Conservation (phyloP, 306 rosid species). For the Inga leiocalycina region DNA sequence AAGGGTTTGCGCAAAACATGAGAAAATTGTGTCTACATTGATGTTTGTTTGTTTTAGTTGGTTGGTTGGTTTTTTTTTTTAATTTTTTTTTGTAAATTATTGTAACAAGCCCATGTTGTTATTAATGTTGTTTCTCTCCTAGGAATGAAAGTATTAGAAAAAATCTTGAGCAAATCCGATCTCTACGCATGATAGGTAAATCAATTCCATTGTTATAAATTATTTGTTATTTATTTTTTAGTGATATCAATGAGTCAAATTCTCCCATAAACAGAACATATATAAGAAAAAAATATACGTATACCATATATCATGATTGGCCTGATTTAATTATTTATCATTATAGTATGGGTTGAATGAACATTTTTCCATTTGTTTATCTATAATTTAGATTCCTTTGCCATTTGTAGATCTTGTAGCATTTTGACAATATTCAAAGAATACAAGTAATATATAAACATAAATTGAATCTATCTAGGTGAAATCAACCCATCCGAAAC, state of each 20-base stretch:
- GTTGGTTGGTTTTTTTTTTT: too few species aligned
- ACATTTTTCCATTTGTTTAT: not conserved
- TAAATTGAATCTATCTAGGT: too few species aligned
- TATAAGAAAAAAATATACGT: not conserved
- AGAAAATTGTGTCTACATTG: too few species aligned
- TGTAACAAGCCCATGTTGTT: not conserved
- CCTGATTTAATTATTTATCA: not conserved
- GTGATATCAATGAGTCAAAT: not conserved
- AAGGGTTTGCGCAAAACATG: too few species aligned
- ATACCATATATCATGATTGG: not conserved
- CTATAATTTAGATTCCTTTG: not conserved
- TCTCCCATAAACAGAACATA: not conserved
- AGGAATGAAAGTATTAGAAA: not conserved
- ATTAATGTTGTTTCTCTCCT: not conserved
- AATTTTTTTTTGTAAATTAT: too few species aligned
- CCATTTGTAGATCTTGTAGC: not conserved
- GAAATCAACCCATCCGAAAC: too few species aligned
- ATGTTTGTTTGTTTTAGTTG: too few species aligned
- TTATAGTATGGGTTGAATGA: not conserved
- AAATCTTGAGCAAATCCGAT: not conserved
- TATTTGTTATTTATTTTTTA: not conserved
- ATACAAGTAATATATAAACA: too few species aligned
- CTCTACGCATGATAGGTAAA: not conserved
- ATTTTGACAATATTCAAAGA: not conserved
- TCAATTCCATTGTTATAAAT: not conserved